Evolutionary conservation across 208 protist genomes (phyloP).

Genomic region (Leishmania guyanensis): DNA sequence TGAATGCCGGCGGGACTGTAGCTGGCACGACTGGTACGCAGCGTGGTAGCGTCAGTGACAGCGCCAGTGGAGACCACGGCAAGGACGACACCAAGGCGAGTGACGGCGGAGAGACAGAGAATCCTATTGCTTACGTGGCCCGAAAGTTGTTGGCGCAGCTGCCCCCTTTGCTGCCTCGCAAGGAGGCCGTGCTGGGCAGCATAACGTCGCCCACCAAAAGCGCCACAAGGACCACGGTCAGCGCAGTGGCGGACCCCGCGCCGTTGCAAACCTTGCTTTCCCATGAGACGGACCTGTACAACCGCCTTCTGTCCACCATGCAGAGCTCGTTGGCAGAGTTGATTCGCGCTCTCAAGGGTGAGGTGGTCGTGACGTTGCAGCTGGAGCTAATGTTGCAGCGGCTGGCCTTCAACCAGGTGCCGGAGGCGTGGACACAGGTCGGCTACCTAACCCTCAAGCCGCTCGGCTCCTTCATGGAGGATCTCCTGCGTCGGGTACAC

Average conservation of each 20-base stretch:
- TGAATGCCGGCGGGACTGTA: conserved; percentile 42
- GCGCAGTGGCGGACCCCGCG: conserved; percentile 48
- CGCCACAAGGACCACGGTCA: not conserved
- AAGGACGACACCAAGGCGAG: conserved; percentile 28
- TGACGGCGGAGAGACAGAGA: conserved; percentile 23
- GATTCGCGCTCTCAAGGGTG: conserved; percentile 80
- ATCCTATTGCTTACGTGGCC: conserved; percentile 54
- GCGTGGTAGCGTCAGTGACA: conserved; percentile 30
- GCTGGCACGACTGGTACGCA: not conserved
- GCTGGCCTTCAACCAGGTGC: conserved; percentile 90
- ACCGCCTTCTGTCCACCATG: conserved; percentile 67
- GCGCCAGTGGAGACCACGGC: conserved; percentile 31
- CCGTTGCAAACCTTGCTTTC: conserved; percentile 83
- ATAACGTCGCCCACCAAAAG: conserved; percentile 13
- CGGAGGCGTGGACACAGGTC: conserved; percentile 83
- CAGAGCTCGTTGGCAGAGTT: conserved; percentile 59
- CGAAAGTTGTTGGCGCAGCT: conserved; percentile 63
- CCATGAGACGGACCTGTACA: conserved; percentile 92
- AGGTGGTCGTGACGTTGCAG: conserved; percentile 85
- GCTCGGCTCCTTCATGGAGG: conserved; percentile 93
- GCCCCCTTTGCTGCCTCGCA: conserved; percentile 40
- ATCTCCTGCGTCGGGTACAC: conserved; percentile 86
- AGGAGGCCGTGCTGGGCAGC: conserved; percentile 45
- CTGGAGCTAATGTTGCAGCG: conserved; percentile 79
- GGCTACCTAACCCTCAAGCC: conserved; percentile 96